Evolutionary conservation across 2,329 filamentous ascomycete species (phyloP).

Genomic region (Arthrobotrys sphaeroides): DNA sequence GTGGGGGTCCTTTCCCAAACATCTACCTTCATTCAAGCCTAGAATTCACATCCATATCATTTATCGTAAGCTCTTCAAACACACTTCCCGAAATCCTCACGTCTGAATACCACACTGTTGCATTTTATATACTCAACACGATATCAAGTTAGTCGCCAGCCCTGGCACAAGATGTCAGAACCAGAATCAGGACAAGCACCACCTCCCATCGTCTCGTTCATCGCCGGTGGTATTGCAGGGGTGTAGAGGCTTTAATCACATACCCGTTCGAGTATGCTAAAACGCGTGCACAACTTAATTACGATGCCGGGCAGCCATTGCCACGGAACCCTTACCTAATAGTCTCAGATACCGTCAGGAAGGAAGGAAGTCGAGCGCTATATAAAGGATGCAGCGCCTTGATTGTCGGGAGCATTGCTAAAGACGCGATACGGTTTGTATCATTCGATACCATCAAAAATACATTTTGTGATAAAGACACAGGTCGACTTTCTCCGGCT

Average conservation of each 20-base stretch:
- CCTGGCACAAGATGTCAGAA: constrained; percentile 56
- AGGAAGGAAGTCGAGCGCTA: constrained; percentile 69
- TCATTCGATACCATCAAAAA: constrained; percentile 74
- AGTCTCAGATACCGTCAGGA: constrained; percentile 66
- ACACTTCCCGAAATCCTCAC: not conserved
- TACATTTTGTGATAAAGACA: constrained; percentile 66
- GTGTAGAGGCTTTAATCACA: constrained; percentile 66
- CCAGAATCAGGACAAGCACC: constrained; percentile 55
- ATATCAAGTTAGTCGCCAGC: not conserved
- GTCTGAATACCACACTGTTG: constrained; percentile 28
- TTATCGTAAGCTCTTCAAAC: too few relatives aligned
- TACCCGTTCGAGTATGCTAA: constrained; percentile 76
- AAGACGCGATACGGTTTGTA: constrained; percentile 73
- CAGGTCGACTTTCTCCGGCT: constrained; percentile 67
- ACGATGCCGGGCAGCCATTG: constrained; percentile 61
- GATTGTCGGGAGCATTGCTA: constrained; percentile 64
- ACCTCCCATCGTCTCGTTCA: constrained; percentile 64
- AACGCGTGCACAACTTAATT: constrained; percentile 69
- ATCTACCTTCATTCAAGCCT: not conserved
- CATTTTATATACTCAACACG: constrained; percentile 31
- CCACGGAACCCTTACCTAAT: constrained; percentile 70
- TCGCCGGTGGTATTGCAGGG: constrained; percentile 67
- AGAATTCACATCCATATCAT: too few relatives aligned
- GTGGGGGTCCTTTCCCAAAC: not conserved
- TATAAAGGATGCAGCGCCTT: constrained; percentile 73